Percentiles rank a stretch among this genome's conserved stretches.
These are phyloP conservation scores for Cnidoscolus chayamansa DNA, from an alignment of 441 rosid species.

Conservation along the genomic window DNA sequence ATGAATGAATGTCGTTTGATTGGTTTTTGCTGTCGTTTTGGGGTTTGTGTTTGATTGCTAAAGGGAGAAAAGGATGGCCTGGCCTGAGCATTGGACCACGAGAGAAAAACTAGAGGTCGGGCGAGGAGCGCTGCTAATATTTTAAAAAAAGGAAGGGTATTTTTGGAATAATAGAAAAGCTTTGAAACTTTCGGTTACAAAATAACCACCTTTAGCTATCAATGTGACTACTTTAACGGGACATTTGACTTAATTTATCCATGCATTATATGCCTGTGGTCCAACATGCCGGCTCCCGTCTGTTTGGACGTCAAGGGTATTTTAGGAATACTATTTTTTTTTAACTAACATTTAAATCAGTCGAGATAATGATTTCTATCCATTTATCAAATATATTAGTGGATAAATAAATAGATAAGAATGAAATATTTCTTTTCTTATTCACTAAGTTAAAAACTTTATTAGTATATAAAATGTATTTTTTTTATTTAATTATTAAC, in stretches of 20 bases:
- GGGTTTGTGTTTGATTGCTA: conserved; percentile 35
- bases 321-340: too few relatives aligned
- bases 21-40: not conserved
- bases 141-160: conserved; percentile 13
- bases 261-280: not conserved
- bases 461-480: too few relatives aligned
- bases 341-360: too few relatives aligned
- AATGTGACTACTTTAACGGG: conserved; percentile 44
- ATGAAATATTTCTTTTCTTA: too few relatives aligned
- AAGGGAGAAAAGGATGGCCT: conserved; percentile 3
- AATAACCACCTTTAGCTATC: conserved; percentile 18
- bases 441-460: too few relatives aligned
- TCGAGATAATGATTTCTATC: too few relatives aligned
- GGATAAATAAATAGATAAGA: too few relatives aligned
- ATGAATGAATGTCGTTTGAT: not conserved
- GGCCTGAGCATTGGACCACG: conserved; percentile 35
- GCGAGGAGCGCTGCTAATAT: not conserved
- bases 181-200: conserved; percentile 6
- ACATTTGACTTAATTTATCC: conserved; percentile 7
- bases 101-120: conserved; percentile 13
- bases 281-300: conserved; percentile 12
- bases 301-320: not conserved
- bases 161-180: conserved; percentile 17
- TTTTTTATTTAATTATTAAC: too few relatives aligned
- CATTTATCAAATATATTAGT: too few relatives aligned